phyloP scores from a whole-genome alignment of 177 flowering plant genomes.

The Vitis hybrid region DNA sequence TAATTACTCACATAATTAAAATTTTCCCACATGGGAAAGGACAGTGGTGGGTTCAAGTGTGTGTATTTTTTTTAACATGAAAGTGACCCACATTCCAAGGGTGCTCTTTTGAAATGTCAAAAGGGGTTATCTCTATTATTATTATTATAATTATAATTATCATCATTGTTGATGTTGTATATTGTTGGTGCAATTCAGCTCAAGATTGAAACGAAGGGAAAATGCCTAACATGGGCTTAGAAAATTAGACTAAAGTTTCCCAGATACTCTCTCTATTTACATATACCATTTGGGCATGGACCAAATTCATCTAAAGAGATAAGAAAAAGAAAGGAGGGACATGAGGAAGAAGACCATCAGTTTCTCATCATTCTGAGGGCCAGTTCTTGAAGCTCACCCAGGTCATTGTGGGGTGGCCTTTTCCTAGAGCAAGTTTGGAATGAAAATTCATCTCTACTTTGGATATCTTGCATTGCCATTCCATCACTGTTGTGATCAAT shows the following conservation, averaged over 20 bases:
- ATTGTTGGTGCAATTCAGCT: background rate
- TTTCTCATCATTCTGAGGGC: conserved; percentile 87
- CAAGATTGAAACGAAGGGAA: background rate
- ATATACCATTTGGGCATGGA: conserved; percentile 14
- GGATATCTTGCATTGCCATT: conserved; percentile 33
- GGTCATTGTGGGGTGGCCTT: conserved; percentile 42
- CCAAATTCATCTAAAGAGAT: background rate
- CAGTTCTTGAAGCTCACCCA: conserved; percentile 84
- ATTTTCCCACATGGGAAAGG: conserved; percentile 5
- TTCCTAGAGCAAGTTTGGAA: conserved; percentile 41
- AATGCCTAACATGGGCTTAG: conserved; percentile 3
- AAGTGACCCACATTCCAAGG: no score
- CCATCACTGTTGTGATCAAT: conserved; percentile 29
- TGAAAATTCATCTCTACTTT: conserved; percentile 29
- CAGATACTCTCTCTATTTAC: conserved; percentile 11
- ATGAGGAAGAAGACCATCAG: conserved; percentile 14
- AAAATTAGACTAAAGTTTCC: background rate
- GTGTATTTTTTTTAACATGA: no score
- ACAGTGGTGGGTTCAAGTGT: conserved; percentile 8
- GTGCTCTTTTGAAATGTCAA: background rate
- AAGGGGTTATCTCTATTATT: background rate
- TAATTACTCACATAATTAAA: background rate
- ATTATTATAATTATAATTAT: no score
- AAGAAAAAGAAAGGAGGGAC: background rate
- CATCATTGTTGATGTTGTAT: no score